Evolutionary conservation across 1,139 yeast genomes (phyloP).

Genomic region (Kodamaea anthophila): DNA sequence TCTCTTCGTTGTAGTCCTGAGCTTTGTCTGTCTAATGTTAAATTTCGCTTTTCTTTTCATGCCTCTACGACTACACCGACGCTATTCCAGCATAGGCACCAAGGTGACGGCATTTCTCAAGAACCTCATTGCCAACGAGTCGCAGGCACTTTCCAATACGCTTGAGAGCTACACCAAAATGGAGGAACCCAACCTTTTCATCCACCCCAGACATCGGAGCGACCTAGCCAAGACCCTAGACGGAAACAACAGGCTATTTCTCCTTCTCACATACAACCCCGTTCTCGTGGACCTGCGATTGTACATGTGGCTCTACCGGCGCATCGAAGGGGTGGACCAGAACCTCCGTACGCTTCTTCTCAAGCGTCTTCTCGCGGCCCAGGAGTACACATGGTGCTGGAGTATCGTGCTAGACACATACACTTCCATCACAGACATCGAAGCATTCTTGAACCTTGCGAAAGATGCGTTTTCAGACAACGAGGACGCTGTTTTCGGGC

Average conservation of each 20-base stretch:
- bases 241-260: constrained; percentile 23
- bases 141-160: constrained; percentile 6
- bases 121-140: constrained; percentile 8
- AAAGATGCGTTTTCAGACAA: constrained; percentile 14
- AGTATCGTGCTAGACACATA: constrained; percentile 18
- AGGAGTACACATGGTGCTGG: constrained; percentile 29
- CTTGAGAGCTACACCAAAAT: constrained; percentile 5
- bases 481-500: constrained; percentile 20
- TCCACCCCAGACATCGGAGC: constrained; percentile 15
- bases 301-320: constrained; percentile 19
- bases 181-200: constrained; percentile 1
- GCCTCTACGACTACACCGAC: constrained; percentile 1
- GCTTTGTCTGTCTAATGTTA: background rate
- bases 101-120: constrained; percentile 9
- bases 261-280: constrained; percentile 30
- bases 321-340: constrained; percentile 17
- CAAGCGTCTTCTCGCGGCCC: constrained; percentile 26
- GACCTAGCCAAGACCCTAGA: constrained; percentile 21
- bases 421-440: constrained; percentile 31
- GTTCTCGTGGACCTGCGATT: constrained; percentile 25
- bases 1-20: no score
- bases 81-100: constrained; percentile 1
- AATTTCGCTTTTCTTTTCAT: no score
- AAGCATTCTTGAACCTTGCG: constrained; percentile 28
- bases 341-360: constrained; percentile 18